phyloP scores from a whole-genome alignment of 2,329 filamentous ascomycete species.

The Hypoxylon sp. region DNA sequence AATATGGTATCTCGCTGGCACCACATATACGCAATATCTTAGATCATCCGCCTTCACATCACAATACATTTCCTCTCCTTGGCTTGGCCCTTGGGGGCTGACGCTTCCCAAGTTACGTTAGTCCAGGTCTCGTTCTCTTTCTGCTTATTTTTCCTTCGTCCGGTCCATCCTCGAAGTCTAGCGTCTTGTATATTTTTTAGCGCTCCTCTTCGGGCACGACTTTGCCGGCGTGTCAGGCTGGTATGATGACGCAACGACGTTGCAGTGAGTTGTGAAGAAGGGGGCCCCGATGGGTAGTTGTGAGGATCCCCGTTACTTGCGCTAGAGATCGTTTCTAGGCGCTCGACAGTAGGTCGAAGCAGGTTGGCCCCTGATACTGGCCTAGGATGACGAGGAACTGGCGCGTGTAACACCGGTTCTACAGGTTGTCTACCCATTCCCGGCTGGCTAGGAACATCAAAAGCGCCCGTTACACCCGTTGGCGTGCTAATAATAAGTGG shows the following conservation, averaged over 20 bases:
- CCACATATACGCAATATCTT: slow-evolving; percentile 1
- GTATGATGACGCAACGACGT: slow-evolving; percentile 59
- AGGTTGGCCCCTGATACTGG: slow-evolving; percentile 55
- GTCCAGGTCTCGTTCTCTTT: slow-evolving; percentile 66
- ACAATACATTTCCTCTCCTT: slow-evolving; percentile 66
- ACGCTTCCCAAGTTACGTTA: slow-evolving; percentile 60
- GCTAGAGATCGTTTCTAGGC: slow-evolving; percentile 70
- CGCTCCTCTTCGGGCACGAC: slow-evolving; percentile 72
- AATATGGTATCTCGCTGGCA: background rate
- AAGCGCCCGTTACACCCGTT: slow-evolving; percentile 67
- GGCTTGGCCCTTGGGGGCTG: slow-evolving; percentile 50
- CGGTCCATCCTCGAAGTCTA: slow-evolving; percentile 70
- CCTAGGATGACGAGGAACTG: slow-evolving; percentile 67
- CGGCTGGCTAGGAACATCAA: slow-evolving; percentile 61
- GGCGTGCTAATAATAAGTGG: slow-evolving; percentile 75
- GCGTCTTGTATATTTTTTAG: slow-evolving; percentile 75
- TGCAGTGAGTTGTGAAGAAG: slow-evolving; percentile 57
- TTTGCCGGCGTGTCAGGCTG: slow-evolving; percentile 64
- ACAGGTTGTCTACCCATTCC: slow-evolving; percentile 52
- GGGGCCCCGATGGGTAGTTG: slow-evolving; percentile 30
- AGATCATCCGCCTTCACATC: slow-evolving; percentile 60
- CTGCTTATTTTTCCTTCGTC: slow-evolving; percentile 58
- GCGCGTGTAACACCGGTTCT: slow-evolving; percentile 66
- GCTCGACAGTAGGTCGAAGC: slow-evolving; percentile 64
- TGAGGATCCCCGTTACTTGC: slow-evolving; percentile 28